Evolutionary conservation across 2,329 filamentous ascomycete species (phyloP), one percentile per base, ranked within the genome.

Genomic region (Teratosphaeria destructans): DNA sequence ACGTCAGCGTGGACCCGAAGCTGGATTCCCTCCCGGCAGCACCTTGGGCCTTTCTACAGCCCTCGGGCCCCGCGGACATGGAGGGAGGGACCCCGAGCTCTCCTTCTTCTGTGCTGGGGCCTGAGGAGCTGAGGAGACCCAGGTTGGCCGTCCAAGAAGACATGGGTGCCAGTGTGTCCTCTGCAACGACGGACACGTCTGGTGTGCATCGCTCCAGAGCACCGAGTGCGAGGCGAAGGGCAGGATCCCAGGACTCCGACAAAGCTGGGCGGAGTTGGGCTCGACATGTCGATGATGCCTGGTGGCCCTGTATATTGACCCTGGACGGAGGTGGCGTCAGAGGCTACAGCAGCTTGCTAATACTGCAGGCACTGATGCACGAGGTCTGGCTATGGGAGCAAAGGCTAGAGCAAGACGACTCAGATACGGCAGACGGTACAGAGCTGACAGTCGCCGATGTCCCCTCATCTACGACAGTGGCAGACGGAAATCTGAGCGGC

Each of bases 301-400:
- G 78, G 78, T 73, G 77, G 57, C 76, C 78, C 57, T 73, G 76
- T 39, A 79, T 80, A 52, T 65, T 80, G 57, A 78, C 77, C 0
- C 66, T 78, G 49, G 73, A 81, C 68, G 78, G 79, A 56, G 78
- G 79, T 39, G 78, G 79, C 6, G 80, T 81, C 47, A 72, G 79
- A 59, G 78, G 78, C 61, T 80, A 80, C 69, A 77, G 77, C 58
- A 78, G 75, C 65, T 71, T 81, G 53, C 66, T 80, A 56, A 80
- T 81, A 29, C 65, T 81, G 52, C 71, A 78, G 63, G 72, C 69
- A 19, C 71, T 81, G 60, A 79, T 81, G 77, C 76, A 76, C 64
- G 75, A 79, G 62, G 68, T 80, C 53, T 75, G 74, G 61, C 53
- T 70, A 64, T 78, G 75, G 70, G 78, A 80, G 65, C 66, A 69